Percentiles rank a stretch among this genome's conserved stretches.
Evolutionary conservation across 2,329 filamentous ascomycete genomes (phyloP).

Genomic region (Phialemoniopsis sp.): DNA sequence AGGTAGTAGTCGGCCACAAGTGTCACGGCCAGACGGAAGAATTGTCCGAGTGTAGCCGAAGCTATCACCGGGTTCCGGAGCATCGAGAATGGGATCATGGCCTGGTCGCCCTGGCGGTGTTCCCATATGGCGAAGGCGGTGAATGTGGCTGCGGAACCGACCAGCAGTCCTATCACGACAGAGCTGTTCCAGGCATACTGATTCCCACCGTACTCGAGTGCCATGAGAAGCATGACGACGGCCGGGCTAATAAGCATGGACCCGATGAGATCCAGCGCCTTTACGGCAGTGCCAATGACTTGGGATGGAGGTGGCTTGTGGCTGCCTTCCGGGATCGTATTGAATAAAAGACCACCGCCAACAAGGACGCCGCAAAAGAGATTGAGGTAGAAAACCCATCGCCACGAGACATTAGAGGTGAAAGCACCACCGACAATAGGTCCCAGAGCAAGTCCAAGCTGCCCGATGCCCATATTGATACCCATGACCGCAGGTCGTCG

Average conservation of each 20-base stretch:
- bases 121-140: conserved; percentile 16
- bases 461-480: conserved; percentile 17
- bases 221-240: conserved; percentile 36
- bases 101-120: conserved; percentile 15
- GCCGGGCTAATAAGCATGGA: conserved; percentile 37
- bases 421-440: conserved; percentile 41
- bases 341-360: conserved; percentile 21
- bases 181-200: conserved; percentile 32
- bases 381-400: conserved; percentile 46
- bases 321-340: conserved; percentile 29
- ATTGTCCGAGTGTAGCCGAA: conserved; percentile 7
- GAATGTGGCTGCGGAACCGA: conserved; percentile 7
- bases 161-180: conserved; percentile 32
- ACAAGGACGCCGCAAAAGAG: conserved; percentile 35
- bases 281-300: conserved; percentile 18
- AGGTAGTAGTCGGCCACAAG: conserved; percentile 16
- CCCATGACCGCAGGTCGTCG: conserved; percentile 28
- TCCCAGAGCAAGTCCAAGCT: conserved; percentile 40
- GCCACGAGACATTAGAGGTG: conserved; percentile 33
- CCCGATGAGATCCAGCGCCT: conserved; percentile 35
- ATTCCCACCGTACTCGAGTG: conserved; percentile 36
- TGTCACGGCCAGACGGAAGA: conserved; percentile 20
- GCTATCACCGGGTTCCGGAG: conserved; percentile 10
- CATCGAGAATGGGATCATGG: conserved; percentile 11
- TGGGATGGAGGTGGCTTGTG: conserved; percentile 20